Percentiles rank a stretch among this genome's conserved stretches.
phyloP scores from a whole-genome alignment of 331 rosid genomes.

The Malus hybrid region DNA sequence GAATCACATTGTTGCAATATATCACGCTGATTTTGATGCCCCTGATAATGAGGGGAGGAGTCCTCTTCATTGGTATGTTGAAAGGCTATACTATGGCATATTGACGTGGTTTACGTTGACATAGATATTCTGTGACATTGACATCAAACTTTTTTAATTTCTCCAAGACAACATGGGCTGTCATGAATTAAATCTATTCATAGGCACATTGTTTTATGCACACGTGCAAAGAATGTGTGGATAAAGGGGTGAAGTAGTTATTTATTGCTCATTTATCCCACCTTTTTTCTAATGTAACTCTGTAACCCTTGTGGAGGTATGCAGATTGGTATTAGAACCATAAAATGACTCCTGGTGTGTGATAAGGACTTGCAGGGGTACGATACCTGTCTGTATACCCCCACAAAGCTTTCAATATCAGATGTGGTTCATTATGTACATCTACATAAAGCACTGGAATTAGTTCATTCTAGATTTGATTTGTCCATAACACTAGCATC shows the following conservation, averaged over 20 bases:
- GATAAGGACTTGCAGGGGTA: neutral
- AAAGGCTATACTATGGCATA: conserved; percentile 14
- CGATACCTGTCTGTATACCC: neutral
- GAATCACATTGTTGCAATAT: conserved; percentile 71
- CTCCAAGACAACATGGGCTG: neutral
- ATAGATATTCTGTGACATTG: neutral
- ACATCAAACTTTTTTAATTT: neutral
- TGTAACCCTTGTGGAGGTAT: neutral
- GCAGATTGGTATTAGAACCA: neutral
- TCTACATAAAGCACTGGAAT: neutral
- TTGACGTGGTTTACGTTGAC: neutral
- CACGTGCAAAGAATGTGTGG: neutral
- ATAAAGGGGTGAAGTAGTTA: neutral
- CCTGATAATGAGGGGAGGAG: conserved; percentile 89
- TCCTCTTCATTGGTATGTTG: conserved; percentile 89
- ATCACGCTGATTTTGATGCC: conserved; percentile 83
- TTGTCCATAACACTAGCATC: neutral
- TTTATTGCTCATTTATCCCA: neutral
- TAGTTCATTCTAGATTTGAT: neutral
- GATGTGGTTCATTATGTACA: neutral
- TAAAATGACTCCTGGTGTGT: neutral
- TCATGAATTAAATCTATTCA: neutral
- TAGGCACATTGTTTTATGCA: neutral
- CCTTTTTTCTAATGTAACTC: neutral
- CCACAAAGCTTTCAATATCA: neutral